These are phyloP conservation scores for Pelargonium nanum DNA, from an alignment of 345 rosid genomes.

Conservation along the genomic window DNA sequence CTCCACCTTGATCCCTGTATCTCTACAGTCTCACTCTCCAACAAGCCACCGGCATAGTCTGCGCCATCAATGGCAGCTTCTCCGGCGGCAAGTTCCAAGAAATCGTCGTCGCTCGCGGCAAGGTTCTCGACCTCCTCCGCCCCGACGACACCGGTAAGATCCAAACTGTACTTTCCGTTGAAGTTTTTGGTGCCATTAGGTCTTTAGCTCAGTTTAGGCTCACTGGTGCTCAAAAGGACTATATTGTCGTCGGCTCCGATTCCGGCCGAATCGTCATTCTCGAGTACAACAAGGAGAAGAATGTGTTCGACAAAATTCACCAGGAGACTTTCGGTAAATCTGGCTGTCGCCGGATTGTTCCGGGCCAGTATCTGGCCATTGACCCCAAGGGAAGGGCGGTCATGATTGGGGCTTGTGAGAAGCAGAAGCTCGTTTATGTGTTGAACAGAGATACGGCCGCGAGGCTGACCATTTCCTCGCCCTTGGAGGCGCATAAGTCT, in stretches of 20 bases:
- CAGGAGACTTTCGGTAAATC: slow-evolving; percentile 98
- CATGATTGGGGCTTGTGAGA: slow-evolving; percentile 93
- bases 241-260: slow-evolving; percentile 91
- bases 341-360: slow-evolving; percentile 87
- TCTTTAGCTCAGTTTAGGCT: slow-evolving; percentile 81
- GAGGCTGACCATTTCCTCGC: slow-evolving; percentile 87
- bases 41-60: slow-evolving; percentile 74
- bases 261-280: slow-evolving; percentile 90
- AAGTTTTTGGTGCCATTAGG: slow-evolving; percentile 82
- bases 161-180: slow-evolving; percentile 80
- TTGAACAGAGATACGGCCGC: slow-evolving; percentile 94
- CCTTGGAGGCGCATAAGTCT: slow-evolving; percentile 93
- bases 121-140: slow-evolving; percentile 85
- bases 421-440: slow-evolving; percentile 88
- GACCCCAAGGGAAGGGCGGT: slow-evolving; percentile 97
- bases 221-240: slow-evolving; percentile 89
- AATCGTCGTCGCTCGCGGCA: slow-evolving; percentile 91
- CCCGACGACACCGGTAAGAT: slow-evolving; percentile 88
- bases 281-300: slow-evolving; percentile 78
- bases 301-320: slow-evolving; percentile 77
- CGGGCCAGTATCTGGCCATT: slow-evolving; percentile 83
- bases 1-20: slow-evolving; percentile 42
- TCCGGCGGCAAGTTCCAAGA: slow-evolving; percentile 87
- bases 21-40: slow-evolving; percentile 91
- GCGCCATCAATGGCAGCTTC: slow-evolving; percentile 91